A percentile compares a stretch with the other conserved stretches of the same genome.
These are phyloP conservation scores for Sphagnum magellanicum DNA, from an alignment of 228 moss, liverwort and hornwort species.

Conservation along the genomic window DNA sequence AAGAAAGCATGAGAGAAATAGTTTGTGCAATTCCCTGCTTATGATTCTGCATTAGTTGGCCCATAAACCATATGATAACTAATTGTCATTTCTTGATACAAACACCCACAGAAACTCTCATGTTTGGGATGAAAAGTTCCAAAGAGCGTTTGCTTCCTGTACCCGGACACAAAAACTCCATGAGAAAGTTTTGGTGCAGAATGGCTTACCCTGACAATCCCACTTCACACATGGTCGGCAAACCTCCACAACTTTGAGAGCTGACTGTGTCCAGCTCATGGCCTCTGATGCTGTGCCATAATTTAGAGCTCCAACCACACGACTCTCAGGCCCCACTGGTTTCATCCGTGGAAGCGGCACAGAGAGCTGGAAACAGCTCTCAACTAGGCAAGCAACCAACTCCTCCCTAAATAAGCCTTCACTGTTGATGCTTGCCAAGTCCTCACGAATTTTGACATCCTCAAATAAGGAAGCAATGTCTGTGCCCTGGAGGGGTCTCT, in stretches of 20 bases:
- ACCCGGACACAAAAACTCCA: too few species aligned
- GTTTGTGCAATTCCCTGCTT: too few species aligned
- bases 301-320: slow-evolving; percentile 81
- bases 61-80: too few species aligned
- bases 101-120: too few species aligned
- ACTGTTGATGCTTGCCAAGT: slow-evolving; percentile 57
- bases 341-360: slow-evolving; percentile 80
- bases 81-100: too few species aligned
- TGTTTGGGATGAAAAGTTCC: too few species aligned
- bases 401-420: slow-evolving; percentile 88
- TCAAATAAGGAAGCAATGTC: slow-evolving; percentile 91
- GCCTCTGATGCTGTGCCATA: slow-evolving; percentile 92
- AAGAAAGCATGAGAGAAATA: too few species aligned
- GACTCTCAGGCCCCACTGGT: slow-evolving; percentile 59
- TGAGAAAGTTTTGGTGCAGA: too few species aligned
- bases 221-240: slow-evolving; percentile 94
- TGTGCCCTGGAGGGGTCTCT: slow-evolving; percentile 87
- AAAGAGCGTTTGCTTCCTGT: too few species aligned
- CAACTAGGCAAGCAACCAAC: slow-evolving; percentile 88
- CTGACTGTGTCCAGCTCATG: slow-evolving; percentile 97
- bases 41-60: too few species aligned
- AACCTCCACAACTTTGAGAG: slow-evolving; percentile 96
- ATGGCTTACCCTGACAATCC: slow-evolving; percentile 74
- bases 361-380: slow-evolving; percentile 99
- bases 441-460: slow-evolving; percentile 78